Evolutionary conservation across 495 filamentous ascomycete genomes (phyloP).

Genomic region (Xylaria palmicola): DNA sequence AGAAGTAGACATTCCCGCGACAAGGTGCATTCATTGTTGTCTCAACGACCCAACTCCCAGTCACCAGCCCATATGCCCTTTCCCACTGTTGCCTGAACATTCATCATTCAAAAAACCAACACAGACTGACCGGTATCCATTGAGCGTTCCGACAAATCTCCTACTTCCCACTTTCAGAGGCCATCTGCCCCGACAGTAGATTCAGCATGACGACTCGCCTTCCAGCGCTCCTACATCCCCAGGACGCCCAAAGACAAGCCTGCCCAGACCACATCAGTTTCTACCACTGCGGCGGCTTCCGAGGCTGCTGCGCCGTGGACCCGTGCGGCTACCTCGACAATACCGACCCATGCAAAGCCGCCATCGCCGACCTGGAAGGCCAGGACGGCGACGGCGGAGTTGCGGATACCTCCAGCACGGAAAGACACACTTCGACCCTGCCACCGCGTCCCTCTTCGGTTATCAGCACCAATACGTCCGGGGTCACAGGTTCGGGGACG

Average conservation of each 20-base stretch:
- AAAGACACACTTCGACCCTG: neutral
- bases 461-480: neutral
- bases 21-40: too few relatives aligned
- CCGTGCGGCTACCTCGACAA: conserved; percentile 14
- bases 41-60: too few relatives aligned
- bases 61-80: neutral
- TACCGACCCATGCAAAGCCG: neutral
- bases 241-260: neutral
- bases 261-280: conserved; percentile 12
- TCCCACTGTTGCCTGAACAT: neutral
- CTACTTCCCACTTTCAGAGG: neutral
- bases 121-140: neutral
- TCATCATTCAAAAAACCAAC: neutral
- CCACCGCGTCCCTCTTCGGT: neutral
- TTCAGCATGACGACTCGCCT: neutral
- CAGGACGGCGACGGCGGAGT: neutral
- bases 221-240: neutral
- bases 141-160: neutral
- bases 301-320: conserved; percentile 23
- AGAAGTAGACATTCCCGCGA: too few relatives aligned
- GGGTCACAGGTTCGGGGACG: neutral
- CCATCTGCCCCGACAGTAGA: neutral
- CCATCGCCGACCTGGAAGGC: neutral
- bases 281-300: conserved; percentile 22
- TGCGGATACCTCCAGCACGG: neutral